Percentiles rank a stretch among this genome's conserved stretches.
phyloP scores from a whole-genome alignment of 805 yeast genomes.

The Cyberlindnera petersonii region DNA sequence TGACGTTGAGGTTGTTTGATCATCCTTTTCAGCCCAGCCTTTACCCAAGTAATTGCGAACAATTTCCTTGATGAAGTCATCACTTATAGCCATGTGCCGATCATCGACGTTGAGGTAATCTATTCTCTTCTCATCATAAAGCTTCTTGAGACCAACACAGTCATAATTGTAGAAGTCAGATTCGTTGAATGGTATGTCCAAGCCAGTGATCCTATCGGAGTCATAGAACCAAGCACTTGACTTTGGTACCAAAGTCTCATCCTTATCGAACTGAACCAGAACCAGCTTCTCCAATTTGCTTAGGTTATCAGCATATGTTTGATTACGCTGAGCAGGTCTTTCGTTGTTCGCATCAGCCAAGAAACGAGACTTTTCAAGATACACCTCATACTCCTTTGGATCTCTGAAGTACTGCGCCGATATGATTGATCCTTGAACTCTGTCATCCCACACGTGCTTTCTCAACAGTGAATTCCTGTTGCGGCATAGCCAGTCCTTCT shows the following conservation, averaged over 20 bases:
- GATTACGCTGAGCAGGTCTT: constrained; percentile 30
- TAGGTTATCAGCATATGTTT: constrained; percentile 42
- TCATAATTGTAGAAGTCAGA: constrained; percentile 51
- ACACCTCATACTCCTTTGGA: constrained; percentile 46
- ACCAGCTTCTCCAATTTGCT: constrained; percentile 48
- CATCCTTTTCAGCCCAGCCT: neutral
- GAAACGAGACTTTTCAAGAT: constrained; percentile 53
- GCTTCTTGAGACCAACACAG: constrained; percentile 52
- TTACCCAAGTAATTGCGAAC: constrained; percentile 42
- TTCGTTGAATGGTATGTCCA: constrained; percentile 40
- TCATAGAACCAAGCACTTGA: constrained; percentile 69
- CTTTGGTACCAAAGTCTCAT: constrained; percentile 68
- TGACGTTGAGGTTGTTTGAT: constrained; percentile 23
- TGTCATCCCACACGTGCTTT: constrained; percentile 54
- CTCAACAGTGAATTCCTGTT: constrained; percentile 50
- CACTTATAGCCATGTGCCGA: constrained; percentile 62
- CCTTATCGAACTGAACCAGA: constrained; percentile 55
- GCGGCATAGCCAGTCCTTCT: constrained; percentile 56
- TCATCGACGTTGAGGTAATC: constrained; percentile 51
- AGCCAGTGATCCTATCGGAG: constrained; percentile 33
- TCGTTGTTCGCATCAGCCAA: constrained; percentile 71
- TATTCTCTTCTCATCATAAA: constrained; percentile 42
- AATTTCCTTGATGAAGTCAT: constrained; percentile 42
- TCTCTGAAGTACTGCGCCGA: constrained; percentile 80
- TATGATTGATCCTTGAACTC: constrained; percentile 52